Base-by-base conservation (phyloP, 371 early-diverging fungal species). In the Batrachochytrium dendrobatidis region DNA sequence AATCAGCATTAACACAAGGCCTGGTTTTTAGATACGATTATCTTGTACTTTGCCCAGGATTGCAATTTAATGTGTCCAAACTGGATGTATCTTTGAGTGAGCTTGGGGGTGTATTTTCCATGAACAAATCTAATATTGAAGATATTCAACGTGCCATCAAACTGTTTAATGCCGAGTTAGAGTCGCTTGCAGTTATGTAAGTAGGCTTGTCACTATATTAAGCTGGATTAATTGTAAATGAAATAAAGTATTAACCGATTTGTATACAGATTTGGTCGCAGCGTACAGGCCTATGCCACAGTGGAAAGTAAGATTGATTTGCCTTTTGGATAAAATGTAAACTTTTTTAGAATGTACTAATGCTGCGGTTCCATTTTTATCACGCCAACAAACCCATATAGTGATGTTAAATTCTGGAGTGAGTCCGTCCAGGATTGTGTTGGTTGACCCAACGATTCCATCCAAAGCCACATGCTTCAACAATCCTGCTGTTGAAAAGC, bases 261-360 rank as follows among this genome's bases (percentile, higher is more conserved):
- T 39, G 39, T 39, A 39, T 29, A 48, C 49, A 73, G 73, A 1
- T 77, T 71, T 48, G 78, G 78, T 2, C 60, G 70, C 2, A 63
- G 69, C 43, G 24, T 77, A 20, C 73, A 77, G 60, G 72, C 75
- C 12, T 72, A 61, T 60, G 61, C 68, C 10, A 64, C 71, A 12
- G 29, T 71, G 18, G 44, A 70, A 44, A 55, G 73, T 66, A 61
- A 57, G 64, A 45, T 25, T 48, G 10, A 15, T 6, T 34, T 5
- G 49, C 53, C 30, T 26, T 7, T 8, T 18, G 34, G 24, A 25
- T 34, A 34, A n/a, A n/a, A n/a, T n/a, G n/a, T n/a, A n/a, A n/a
- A n/a, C n/a, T n/a, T n/a, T n/a, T n/a, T n/a, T n/a, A n/a, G n/a
- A n/a, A n/a, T n/a, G n/a, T n/a, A n/a, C n/a, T n/a, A n/a, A n/a